These are phyloP conservation scores for Rhizophagus sp. DNA, from an alignment of 192 early-diverging fungal genomes.

Conservation along the genomic window DNA sequence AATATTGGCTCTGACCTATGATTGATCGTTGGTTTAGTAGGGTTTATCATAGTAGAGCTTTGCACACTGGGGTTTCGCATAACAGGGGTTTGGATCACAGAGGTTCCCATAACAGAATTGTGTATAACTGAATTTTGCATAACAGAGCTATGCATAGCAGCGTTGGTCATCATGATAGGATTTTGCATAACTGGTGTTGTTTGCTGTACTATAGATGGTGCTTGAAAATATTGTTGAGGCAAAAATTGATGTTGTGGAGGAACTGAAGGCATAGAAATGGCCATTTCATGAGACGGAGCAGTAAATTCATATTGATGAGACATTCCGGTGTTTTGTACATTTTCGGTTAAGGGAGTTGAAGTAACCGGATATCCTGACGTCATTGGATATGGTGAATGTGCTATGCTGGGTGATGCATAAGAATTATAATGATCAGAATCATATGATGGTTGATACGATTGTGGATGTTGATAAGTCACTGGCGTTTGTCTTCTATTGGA, in stretches of 20 bases:
- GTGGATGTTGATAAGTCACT: background rate
- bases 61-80: too few relatives aligned
- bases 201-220: background rate
- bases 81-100: too few relatives aligned
- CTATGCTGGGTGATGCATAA: background rate
- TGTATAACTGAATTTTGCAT: too few relatives aligned
- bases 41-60: too few relatives aligned
- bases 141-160: too few relatives aligned
- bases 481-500: background rate
- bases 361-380: background rate
- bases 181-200: background rate
- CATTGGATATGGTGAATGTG: background rate
- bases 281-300: background rate
- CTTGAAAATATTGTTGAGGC: background rate
- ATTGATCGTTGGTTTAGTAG: background rate
- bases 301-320: background rate
- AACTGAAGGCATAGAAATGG: constrained; percentile 4
- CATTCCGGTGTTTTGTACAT: background rate
- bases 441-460: background rate
- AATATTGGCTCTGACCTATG: background rate
- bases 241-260: constrained; percentile 17
- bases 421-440: background rate
- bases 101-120: too few relatives aligned
- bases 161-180: background rate
- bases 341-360: background rate